phyloP scores from a whole-genome alignment of 768 basidiomycete species.

The Sistotremastrum suecicum region DNA sequence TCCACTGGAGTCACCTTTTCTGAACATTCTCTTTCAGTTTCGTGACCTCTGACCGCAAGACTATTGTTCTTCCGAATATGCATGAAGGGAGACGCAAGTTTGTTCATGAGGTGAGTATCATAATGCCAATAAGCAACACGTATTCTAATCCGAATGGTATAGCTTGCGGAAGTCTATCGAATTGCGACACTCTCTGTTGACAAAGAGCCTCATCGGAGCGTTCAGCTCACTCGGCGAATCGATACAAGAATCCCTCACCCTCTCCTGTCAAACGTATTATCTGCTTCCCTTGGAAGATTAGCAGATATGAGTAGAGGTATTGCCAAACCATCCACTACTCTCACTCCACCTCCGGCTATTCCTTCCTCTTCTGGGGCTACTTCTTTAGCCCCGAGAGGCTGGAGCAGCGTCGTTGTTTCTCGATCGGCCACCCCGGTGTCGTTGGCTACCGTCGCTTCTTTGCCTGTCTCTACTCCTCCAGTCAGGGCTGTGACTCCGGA shows the following conservation, averaged over 20 bases:
- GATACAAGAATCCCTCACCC: conserved; percentile 72
- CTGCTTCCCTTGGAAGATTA: conserved; percentile 40
- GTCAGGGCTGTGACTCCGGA: not conserved
- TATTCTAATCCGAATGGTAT: conserved; percentile 4
- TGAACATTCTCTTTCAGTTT: conserved; percentile 31
- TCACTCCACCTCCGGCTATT: conserved; percentile 5
- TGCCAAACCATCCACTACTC: conserved; percentile 5
- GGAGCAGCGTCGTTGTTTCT: conserved; percentile 19
- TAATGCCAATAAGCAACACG: too few relatives aligned
- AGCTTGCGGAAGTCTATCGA: conserved; percentile 70
- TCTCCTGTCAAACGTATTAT: conserved; percentile 39
- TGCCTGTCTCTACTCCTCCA: not conserved
- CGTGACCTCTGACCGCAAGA: conserved; percentile 46
- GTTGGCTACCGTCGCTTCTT: not conserved
- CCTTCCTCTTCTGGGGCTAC: conserved; percentile 15
- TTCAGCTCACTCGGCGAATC: conserved; percentile 67
- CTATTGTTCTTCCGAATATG: conserved; percentile 71
- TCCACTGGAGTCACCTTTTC: too few relatives aligned
- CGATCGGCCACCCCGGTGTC: not conserved
- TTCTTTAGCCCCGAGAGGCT: conserved; percentile 13
- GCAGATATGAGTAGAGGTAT: conserved; percentile 30
- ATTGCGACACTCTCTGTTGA: conserved; percentile 82
- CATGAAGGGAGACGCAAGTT: conserved; percentile 69
- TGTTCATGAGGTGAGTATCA: conserved; percentile 48
- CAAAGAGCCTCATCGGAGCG: conserved; percentile 78